phyloP scores from a whole-genome alignment of 2,329 filamentous ascomycete species.

The Moelleriella libera region DNA sequence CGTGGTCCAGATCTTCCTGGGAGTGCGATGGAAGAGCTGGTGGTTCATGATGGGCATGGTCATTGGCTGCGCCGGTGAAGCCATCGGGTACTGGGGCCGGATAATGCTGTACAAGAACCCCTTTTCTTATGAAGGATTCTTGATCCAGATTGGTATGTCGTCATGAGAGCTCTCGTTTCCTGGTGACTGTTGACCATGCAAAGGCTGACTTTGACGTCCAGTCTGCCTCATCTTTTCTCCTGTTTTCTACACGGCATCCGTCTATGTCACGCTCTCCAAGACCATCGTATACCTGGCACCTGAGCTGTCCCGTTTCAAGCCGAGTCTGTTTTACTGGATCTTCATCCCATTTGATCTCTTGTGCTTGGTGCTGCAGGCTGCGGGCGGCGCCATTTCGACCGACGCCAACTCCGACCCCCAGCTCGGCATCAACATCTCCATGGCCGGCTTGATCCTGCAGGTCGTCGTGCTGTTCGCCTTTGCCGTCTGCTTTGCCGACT shows the following conservation, averaged over 20 bases:
- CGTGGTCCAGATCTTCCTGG: constrained; percentile 6
- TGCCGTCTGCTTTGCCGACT: constrained; percentile 31
- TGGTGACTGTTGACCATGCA: too few relatives aligned
- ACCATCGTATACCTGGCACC: constrained; percentile 24
- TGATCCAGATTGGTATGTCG: constrained; percentile 3
- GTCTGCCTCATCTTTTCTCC: constrained; percentile 39
- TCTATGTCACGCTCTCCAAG: constrained; percentile 47
- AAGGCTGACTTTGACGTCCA: constrained; percentile 9
- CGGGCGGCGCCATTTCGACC: constrained; percentile 39
- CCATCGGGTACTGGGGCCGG: constrained; percentile 9
- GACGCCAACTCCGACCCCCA: constrained; percentile 22
- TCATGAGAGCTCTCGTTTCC: too few relatives aligned
- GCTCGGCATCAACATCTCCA: constrained; percentile 22
- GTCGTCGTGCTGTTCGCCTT: constrained; percentile 41
- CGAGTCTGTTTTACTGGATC: constrained; percentile 28
- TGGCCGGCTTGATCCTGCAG: constrained; percentile 44
- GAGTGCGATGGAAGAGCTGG: constrained; percentile 8
- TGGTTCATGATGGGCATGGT: constrained; percentile 9
- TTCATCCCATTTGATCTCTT: constrained; percentile 42
- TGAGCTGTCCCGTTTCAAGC: constrained; percentile 27
- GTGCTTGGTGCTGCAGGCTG: constrained; percentile 42
- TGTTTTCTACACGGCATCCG: constrained; percentile 41
- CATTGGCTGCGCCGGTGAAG: constrained; percentile 10
- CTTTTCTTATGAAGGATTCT: constrained; percentile 7
- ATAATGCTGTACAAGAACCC: too few relatives aligned